A percentile compares a stretch with the other conserved stretches of the same genome.
Evolutionary conservation across 1,284 basidiomycete species (phyloP).

Genomic region (Ustilago nuda): DNA sequence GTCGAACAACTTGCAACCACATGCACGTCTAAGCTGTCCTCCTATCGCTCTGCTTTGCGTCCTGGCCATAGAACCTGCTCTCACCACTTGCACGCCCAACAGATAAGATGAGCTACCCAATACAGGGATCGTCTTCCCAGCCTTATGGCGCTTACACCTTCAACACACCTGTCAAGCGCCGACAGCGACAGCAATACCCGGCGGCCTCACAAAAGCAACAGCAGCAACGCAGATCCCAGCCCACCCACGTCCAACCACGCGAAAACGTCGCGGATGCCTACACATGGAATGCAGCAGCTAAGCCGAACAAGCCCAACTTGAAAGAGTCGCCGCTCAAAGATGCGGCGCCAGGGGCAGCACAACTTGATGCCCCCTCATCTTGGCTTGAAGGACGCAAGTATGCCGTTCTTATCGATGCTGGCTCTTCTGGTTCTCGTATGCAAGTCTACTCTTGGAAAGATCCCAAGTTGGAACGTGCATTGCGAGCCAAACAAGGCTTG

Average conservation of each 20-base stretch:
- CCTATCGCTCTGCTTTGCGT: not conserved
- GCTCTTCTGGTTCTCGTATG: conserved; percentile 93
- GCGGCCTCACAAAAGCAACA: not conserved
- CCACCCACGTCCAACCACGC: conserved; percentile 6
- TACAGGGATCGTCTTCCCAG: conserved; percentile 48
- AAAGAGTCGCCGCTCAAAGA: conserved; percentile 48
- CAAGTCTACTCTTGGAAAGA: conserved; percentile 98
- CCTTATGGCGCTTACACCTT: conserved; percentile 47
- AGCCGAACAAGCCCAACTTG: conserved; percentile 27
- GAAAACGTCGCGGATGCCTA: conserved; percentile 45
- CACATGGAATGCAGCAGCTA: conserved; percentile 56
- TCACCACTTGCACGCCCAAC: not conserved
- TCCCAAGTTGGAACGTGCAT: conserved; percentile 73
- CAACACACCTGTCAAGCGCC: conserved; percentile 40
- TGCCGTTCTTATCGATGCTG: conserved; percentile 96
- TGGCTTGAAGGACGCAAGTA: conserved; percentile 72
- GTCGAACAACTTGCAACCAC: not conserved
- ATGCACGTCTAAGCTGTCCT: not conserved
- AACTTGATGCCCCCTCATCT: conserved; percentile 39
- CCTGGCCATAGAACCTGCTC: not conserved
- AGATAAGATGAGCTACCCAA: conserved; percentile 42
- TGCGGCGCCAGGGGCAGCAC: conserved; percentile 42
- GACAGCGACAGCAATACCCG: conserved; percentile 15
- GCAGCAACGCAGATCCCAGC: conserved; percentile 17
- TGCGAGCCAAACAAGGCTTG: conserved; percentile 61